Evolutionary conservation across 352 stramenopile species (phyloP).

Genomic region (Phytopythium delawarense): DNA sequence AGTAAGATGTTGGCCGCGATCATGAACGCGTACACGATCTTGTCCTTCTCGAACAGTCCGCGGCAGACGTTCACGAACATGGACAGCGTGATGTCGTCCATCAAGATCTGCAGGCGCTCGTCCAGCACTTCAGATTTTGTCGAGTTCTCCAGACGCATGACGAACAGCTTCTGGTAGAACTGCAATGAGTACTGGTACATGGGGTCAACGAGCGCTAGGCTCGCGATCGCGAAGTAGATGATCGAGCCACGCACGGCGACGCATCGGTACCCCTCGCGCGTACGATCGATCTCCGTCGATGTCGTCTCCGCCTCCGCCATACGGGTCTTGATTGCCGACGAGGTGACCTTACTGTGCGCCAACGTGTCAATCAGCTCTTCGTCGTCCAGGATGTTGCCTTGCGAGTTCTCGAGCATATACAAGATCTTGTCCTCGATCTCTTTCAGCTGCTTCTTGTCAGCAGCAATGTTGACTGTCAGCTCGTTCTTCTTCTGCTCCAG

Average conservation of each 20-base stretch:
- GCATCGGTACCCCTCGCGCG: constrained; percentile 88
- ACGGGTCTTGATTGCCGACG: constrained; percentile 85
- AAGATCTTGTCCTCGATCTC: constrained; percentile 95
- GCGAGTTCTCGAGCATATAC: constrained; percentile 90
- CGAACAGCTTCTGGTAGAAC: constrained; percentile 92
- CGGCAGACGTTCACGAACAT: constrained; percentile 95
- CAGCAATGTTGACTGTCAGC: constrained; percentile 90
- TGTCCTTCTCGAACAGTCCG: constrained; percentile 94
- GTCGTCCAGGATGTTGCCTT: constrained; percentile 94
- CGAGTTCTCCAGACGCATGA: constrained; percentile 82
- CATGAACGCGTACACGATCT: constrained; percentile 94
- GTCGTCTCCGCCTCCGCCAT: constrained; percentile 90
- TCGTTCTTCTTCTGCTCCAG: constrained; percentile 91
- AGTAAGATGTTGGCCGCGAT: constrained; percentile 88
- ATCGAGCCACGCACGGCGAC: constrained; percentile 89
- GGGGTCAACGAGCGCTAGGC: constrained; percentile 88
- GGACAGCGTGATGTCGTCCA: constrained; percentile 89
- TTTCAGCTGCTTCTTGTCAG: constrained; percentile 91
- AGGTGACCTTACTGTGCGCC: constrained; percentile 88
- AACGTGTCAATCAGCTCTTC: constrained; percentile 92
- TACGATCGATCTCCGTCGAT: constrained; percentile 87
- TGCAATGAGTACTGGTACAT: constrained; percentile 96
- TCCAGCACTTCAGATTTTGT: constrained; percentile 79
- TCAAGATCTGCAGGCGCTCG: constrained; percentile 85
- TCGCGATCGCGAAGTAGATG: constrained; percentile 94